Evolutionary conservation across 1,284 basidiomycete species (phyloP).

Genomic region (Rhodotorula sp.): DNA sequence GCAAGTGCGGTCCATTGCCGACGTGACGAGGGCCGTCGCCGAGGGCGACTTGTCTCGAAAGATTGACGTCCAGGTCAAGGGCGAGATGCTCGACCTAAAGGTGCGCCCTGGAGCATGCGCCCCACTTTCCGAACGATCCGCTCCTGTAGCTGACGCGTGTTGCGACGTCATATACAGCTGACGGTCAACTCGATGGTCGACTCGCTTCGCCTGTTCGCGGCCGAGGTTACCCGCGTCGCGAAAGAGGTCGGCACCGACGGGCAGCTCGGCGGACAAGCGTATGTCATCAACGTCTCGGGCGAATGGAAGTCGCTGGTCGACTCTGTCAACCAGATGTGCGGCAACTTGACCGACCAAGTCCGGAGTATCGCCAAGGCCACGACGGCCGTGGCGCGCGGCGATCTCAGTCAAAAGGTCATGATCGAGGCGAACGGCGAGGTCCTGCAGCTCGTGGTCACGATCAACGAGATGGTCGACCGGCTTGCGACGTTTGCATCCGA

Average conservation of each 20-base stretch:
- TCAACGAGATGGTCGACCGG: conserved; percentile 48
- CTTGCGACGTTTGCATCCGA: conserved; percentile 44
- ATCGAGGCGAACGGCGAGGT: conserved; percentile 96
- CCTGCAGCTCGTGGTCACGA: conserved; percentile 76
- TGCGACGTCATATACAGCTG: conserved; percentile 5
- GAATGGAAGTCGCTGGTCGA: conserved; percentile 53
- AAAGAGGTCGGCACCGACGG: conserved; percentile 60
- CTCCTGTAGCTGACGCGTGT: not conserved
- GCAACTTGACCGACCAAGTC: conserved; percentile 45
- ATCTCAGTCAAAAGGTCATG: conserved; percentile 88
- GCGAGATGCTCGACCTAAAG: conserved; percentile 95
- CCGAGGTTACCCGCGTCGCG: conserved; percentile 92
- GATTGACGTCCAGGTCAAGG: conserved; percentile 93
- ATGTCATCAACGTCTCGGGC: conserved; percentile 50
- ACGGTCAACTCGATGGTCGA: conserved; percentile 71
- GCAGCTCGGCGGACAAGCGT: conserved; percentile 44
- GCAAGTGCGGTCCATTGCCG: conserved; percentile 39
- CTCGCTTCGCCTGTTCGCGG: conserved; percentile 88
- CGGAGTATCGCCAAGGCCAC: conserved; percentile 67
- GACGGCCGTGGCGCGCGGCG: conserved; percentile 91
- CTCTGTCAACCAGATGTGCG: conserved; percentile 54
- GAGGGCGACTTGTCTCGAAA: conserved; percentile 91
- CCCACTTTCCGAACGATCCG: not conserved
- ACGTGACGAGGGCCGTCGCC: conserved; percentile 67
- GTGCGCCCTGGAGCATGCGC: conserved; percentile 51